These are phyloP conservation scores for Phytophthora pseudosyringae DNA, from an alignment of 352 stramenopile genomes.

Conservation along the genomic window DNA sequence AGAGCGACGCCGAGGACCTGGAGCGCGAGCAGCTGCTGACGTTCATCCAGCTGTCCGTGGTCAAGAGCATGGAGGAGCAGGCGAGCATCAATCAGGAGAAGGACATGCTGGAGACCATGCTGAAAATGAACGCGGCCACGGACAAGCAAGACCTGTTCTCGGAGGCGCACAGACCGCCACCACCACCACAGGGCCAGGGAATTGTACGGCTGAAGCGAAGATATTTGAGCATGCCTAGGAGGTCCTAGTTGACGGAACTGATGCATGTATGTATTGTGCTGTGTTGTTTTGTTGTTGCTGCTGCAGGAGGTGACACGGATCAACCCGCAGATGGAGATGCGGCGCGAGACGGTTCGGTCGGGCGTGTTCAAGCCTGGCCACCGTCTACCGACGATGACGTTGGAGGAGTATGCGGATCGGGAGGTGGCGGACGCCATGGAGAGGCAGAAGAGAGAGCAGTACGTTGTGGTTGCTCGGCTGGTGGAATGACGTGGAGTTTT, in stretches of 20 bases:
- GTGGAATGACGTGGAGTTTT: not conserved
- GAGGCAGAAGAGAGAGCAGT: conserved; percentile 83
- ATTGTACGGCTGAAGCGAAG: conserved; percentile 59
- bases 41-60: conserved; percentile 76
- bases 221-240: too few relatives aligned
- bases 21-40: conserved; percentile 85
- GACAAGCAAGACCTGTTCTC: conserved; percentile 72
- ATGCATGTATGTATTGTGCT: not conserved
- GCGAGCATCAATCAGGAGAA: conserved; percentile 75
- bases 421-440: conserved; percentile 91
- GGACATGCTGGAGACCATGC: conserved; percentile 89
- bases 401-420: conserved; percentile 93
- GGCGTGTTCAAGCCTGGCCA: conserved; percentile 96
- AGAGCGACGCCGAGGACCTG: conserved; percentile 73
- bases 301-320: conserved; percentile 83
- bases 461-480: conserved; percentile 15
- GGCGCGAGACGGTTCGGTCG: conserved; percentile 85
- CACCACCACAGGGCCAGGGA: conserved; percentile 69
- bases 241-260: too few relatives aligned
- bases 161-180: conserved; percentile 66
- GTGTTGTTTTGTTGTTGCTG: conserved; percentile 10
- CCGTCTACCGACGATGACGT: conserved; percentile 95
- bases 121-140: conserved; percentile 75
- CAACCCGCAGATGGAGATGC: conserved; percentile 87
- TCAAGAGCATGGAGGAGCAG: conserved; percentile 86